Evolutionary conservation across 108 stramenopile genomes (phyloP).

Genomic region (Cyclotella baltica): DNA sequence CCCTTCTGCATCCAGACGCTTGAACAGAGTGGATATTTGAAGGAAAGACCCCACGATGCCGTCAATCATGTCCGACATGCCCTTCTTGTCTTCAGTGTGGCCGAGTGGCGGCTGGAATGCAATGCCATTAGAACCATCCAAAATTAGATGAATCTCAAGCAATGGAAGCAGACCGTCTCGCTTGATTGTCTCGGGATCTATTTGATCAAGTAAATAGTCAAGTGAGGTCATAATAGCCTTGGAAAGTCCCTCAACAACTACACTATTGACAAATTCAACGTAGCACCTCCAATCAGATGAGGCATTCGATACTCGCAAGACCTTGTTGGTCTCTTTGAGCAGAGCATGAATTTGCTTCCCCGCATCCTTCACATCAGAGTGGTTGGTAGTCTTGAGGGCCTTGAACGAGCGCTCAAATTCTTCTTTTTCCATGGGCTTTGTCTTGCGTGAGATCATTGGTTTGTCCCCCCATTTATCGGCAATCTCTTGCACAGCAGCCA

Average conservation of each 20-base stretch:
- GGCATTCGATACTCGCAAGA: slow-evolving; percentile 67
- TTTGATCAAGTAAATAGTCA: slow-evolving; percentile 73
- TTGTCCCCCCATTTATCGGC: slow-evolving; percentile 66
- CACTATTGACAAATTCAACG: slow-evolving; percentile 84
- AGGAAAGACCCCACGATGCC: slow-evolving; percentile 80
- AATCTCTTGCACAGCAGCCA: slow-evolving; percentile 61
- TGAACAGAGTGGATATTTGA: slow-evolving; percentile 78
- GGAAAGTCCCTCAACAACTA: slow-evolving; percentile 83
- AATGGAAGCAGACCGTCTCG: slow-evolving; percentile 72
- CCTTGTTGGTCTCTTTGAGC: slow-evolving; percentile 82
- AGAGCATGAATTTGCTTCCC: slow-evolving; percentile 80
- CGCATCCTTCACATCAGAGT: slow-evolving; percentile 75
- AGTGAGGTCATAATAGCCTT: slow-evolving; percentile 70
- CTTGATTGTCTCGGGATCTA: slow-evolving; percentile 66
- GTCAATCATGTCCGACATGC: slow-evolving; percentile 74
- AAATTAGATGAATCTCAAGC: slow-evolving; percentile 79
- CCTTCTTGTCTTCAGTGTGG: slow-evolving; percentile 48
- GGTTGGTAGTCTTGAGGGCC: slow-evolving; percentile 53
- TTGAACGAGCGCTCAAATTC: slow-evolving; percentile 84
- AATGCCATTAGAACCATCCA: slow-evolving; percentile 61
- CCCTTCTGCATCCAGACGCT: slow-evolving; percentile 88
- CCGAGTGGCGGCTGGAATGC: slow-evolving; percentile 66
- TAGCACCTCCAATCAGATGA: slow-evolving; percentile 88
- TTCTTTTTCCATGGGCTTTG: slow-evolving; percentile 82
- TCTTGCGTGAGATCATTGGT: slow-evolving; percentile 81